These are phyloP conservation scores for Mortierella sp. DNA, from an alignment of 371 early-diverging fungal species.

Conservation along the genomic window DNA sequence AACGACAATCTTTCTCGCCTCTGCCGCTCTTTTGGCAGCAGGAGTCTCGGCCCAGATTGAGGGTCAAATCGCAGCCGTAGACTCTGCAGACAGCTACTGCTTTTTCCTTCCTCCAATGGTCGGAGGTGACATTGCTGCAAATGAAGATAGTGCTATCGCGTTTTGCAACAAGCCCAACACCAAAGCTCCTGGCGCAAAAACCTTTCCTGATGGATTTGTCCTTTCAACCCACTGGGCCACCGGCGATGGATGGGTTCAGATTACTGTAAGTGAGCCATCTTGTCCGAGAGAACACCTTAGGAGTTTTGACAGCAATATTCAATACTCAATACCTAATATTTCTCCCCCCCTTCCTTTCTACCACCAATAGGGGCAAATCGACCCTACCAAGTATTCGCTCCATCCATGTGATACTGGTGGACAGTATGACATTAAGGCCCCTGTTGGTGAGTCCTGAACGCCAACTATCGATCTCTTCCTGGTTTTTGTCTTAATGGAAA, in stretches of 20 bases:
- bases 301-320: neutral
- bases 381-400: constrained; percentile 58
- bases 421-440: constrained; percentile 44
- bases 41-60: constrained; percentile 43
- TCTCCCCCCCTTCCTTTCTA: neutral
- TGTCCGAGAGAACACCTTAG: too few species aligned
- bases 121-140: constrained; percentile 62
- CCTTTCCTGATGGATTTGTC: constrained; percentile 65
- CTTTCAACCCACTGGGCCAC: constrained; percentile 60
- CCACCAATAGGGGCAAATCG: constrained; percentile 56
- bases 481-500: too few species aligned
- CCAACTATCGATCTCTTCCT: too few species aligned
- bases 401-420: constrained; percentile 59
- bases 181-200: constrained; percentile 57
- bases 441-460: constrained; percentile 12
- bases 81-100: constrained; percentile 54
- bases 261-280: constrained; percentile 49
- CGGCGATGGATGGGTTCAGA: constrained; percentile 57
- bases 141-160: constrained; percentile 63
- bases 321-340: neutral
- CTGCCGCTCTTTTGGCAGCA: constrained; percentile 36
- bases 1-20: constrained; percentile 34
- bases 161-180: constrained; percentile 59
- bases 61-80: constrained; percentile 43
- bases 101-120: constrained; percentile 69